Conservation (phyloP, 2,329 filamentous ascomycete species). For the Cadophora malorum region DNA sequence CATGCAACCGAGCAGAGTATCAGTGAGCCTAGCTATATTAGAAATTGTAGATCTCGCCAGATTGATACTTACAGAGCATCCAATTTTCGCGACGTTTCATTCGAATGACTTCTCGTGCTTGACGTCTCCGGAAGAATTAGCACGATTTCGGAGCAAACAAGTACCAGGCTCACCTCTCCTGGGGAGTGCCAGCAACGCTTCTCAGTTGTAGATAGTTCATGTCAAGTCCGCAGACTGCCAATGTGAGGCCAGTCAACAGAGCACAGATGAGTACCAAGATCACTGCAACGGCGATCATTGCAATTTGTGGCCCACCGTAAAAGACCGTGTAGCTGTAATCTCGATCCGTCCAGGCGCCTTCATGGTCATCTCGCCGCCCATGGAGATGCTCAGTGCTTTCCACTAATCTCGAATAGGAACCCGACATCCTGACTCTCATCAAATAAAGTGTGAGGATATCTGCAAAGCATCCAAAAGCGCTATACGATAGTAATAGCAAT, state of each 20-base stretch:
- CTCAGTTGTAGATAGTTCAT: slow-evolving; percentile 37
- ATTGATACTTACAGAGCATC: slow-evolving; percentile 39
- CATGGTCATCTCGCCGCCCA: background rate
- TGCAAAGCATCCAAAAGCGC: background rate
- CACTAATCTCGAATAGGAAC: background rate
- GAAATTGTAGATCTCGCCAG: background rate
- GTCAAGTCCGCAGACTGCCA: slow-evolving; percentile 40
- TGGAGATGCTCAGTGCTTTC: background rate
- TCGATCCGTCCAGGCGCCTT: background rate
- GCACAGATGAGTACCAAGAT: slow-evolving; percentile 33
- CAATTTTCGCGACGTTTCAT: slow-evolving; percentile 39
- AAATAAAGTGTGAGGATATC: background rate
- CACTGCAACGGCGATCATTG: slow-evolving; percentile 30
- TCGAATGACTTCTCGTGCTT: slow-evolving; percentile 31
- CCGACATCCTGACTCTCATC: background rate
- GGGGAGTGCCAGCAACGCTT: slow-evolving; percentile 32
- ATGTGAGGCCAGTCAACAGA: slow-evolving; percentile 38
- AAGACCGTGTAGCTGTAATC: slow-evolving; percentile 19
- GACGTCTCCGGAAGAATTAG: slow-evolving; percentile 33
- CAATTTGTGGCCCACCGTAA: slow-evolving; percentile 17
- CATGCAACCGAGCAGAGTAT: slow-evolving; percentile 39
- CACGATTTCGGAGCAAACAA: background rate
- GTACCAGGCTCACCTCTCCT: slow-evolving; percentile 33
- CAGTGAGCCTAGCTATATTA: slow-evolving; percentile 36
- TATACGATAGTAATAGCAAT: slow-evolving; percentile 10